Conservation (phyloP, 2,329 filamentous ascomycete species). For the Bipolaris cookei region DNA sequence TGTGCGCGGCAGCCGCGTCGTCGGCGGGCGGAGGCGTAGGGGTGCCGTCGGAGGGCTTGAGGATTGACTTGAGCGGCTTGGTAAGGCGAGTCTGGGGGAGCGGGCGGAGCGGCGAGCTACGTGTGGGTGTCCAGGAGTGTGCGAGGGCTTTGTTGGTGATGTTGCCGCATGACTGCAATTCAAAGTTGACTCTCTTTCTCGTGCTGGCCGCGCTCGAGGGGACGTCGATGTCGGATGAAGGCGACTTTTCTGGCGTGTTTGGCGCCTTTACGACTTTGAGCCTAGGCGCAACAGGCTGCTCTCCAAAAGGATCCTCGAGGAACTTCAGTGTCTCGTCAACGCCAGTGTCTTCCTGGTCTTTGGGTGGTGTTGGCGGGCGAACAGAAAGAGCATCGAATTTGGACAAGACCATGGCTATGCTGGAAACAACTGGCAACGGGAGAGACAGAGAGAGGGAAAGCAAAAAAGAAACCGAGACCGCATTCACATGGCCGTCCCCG, state of each 20-base stretch:
- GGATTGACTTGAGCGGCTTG: slow-evolving; percentile 73
- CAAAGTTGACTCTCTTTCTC: slow-evolving; percentile 64
- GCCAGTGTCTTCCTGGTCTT: slow-evolving; percentile 50
- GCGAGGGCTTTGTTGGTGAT: slow-evolving; percentile 54
- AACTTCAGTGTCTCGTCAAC: slow-evolving; percentile 52
- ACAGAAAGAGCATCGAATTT: slow-evolving; percentile 56
- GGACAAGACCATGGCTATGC: slow-evolving; percentile 52
- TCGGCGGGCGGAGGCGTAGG: slow-evolving; percentile 46
- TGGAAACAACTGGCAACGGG: slow-evolving; percentile 27
- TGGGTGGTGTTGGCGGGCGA: slow-evolving; percentile 64
- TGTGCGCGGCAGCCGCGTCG: slow-evolving; percentile 53
- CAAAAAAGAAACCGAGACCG: slow-evolving; percentile 22
- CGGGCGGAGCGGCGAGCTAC: slow-evolving; percentile 54
- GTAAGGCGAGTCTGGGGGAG: slow-evolving; percentile 59
- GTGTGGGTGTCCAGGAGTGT: slow-evolving; percentile 40
- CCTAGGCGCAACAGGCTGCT: slow-evolving; percentile 38
- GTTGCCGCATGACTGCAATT: slow-evolving; percentile 65
- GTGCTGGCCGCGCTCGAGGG: slow-evolving; percentile 41
- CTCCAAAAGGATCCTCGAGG: slow-evolving; percentile 51
- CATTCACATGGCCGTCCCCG: slow-evolving; percentile 36
- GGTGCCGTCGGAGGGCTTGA: slow-evolving; percentile 69
- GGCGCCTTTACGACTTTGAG: slow-evolving; percentile 30
- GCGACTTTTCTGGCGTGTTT: slow-evolving; percentile 52
- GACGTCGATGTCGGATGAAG: slow-evolving; percentile 50
- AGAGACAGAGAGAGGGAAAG: slow-evolving; percentile 30